Evolutionary conservation across 2,329 filamentous ascomycete genomes (phyloP), one percentile per base, ranked within the genome.

Genomic region (Xylariaceae sp.): DNA sequence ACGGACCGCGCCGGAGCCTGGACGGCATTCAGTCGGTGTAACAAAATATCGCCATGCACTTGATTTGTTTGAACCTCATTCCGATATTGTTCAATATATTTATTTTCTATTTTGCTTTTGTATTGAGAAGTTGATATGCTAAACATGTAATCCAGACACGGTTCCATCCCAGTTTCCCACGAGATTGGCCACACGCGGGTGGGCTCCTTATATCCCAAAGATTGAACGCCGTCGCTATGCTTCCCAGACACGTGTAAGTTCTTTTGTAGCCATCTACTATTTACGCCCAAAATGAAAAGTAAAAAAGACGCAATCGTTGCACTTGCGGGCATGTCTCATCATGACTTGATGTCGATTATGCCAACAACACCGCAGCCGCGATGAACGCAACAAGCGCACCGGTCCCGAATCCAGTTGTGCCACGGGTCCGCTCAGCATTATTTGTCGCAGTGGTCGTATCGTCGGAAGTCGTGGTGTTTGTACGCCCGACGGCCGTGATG

Each of bases 311-410:
- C 4, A 28, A 28, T 5, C 7, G 7, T 7, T 28, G 22, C 4
- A 7, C 4, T 28, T 28, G 7, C 4, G 22, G 7, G 22, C 22
- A 28, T 28, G 22, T 28, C 22, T 28, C 22, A 28, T 28, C n/a
- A n/a, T n/a, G n/a, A n/a, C n/a, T n/a, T n/a, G 28, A 46, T 45
- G 39, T 9, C 45, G 51, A 47, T 42, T 60, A 74, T 36, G 66
- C 55, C 51, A 78, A 60, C 47, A 77, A 56, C 17, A 78, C 57
- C 5, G 69, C 70, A 11, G 69, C 74, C 5, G 63, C 73, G 22
- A 78, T 48, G 57, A 78, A 77, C 3, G 71, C 71, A 47, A 76
- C 63, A 47, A 80, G 54, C 9, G 75, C 74, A 2, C 68, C 73
- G 11, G 65, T 66, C 12, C 67, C 51, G 55, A 40, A 42, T 19